phyloP scores from a whole-genome alignment of 2,329 filamentous ascomycete species.

The Penicillium rolfsii region DNA sequence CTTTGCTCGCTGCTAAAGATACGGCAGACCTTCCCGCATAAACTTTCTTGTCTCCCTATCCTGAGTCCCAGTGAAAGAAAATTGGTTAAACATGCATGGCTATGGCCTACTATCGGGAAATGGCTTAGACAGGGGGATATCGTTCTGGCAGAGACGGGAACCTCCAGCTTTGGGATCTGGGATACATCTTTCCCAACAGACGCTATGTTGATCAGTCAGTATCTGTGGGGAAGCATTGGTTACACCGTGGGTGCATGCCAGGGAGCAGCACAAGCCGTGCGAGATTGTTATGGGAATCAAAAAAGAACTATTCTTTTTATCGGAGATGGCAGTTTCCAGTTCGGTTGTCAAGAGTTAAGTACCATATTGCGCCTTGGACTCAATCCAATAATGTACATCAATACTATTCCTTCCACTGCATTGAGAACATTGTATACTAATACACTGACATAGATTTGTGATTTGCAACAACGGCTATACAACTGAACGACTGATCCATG shows the following conservation, averaged over 20 bases:
- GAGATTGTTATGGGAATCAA: conserved; percentile 54
- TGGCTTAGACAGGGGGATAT: conserved; percentile 73
- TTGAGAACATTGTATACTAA: too few relatives aligned
- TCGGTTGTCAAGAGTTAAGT: conserved; percentile 78
- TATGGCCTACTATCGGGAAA: conserved; percentile 73
- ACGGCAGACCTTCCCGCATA: neutral
- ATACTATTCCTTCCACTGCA: too few relatives aligned
- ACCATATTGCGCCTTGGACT: conserved; percentile 75
- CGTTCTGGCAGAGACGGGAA: conserved; percentile 81
- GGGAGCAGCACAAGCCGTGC: conserved; percentile 71
- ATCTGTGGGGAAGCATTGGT: conserved; percentile 68
- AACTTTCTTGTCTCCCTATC: neutral
- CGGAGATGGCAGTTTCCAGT: conserved; percentile 83
- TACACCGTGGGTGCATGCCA: conserved; percentile 63
- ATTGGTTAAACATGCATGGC: conserved; percentile 48
- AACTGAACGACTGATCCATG: too few relatives aligned
- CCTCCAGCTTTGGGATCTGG: conserved; percentile 80
- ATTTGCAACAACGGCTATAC: too few relatives aligned
- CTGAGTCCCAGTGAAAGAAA: too few relatives aligned
- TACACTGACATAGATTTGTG: too few relatives aligned
- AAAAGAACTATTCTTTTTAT: conserved; percentile 75
- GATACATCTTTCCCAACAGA: conserved; percentile 73
- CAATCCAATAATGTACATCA: conserved; percentile 63
- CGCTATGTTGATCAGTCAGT: conserved; percentile 74
- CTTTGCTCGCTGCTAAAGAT: too few relatives aligned